Percentiles rank a stretch among this genome's conserved stretches.
Conservation (phyloP, 352 stramenopile species). For the Vaucheria bursata region DNA sequence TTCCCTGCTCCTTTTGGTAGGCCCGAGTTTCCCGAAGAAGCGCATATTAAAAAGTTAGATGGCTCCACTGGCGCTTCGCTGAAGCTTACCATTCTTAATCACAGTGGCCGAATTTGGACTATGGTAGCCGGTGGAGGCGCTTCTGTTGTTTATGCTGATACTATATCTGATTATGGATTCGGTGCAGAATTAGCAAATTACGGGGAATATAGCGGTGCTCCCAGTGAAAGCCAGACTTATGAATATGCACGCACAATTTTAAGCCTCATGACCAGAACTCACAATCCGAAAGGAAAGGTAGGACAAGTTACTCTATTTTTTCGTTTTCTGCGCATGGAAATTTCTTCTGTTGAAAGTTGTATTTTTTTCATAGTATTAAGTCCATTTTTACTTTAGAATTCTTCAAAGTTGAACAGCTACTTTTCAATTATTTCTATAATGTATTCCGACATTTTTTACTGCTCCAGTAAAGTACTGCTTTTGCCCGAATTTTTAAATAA, state of each 20-base stretch:
- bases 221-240: constrained; percentile 87
- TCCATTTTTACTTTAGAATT: too few species aligned
- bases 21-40: constrained; percentile 86
- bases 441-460: too few species aligned
- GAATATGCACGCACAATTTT: constrained; percentile 93
- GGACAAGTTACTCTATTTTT: too few species aligned
- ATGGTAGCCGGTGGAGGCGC: constrained; percentile 91
- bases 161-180: constrained; percentile 78
- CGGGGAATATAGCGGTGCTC: constrained; percentile 91
- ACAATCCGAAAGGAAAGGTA: constrained; percentile 72
- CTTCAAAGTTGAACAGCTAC: too few species aligned
- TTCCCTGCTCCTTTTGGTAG: constrained; percentile 89
- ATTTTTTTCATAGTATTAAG: too few species aligned
- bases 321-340: too few species aligned
- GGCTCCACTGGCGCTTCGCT: constrained; percentile 86
- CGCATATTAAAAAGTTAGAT: constrained; percentile 86
- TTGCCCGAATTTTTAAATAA: not conserved
- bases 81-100: constrained; percentile 93
- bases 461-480: too few species aligned
- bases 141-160: constrained; percentile 92
- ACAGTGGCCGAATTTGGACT: constrained; percentile 85
- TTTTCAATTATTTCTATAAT: too few species aligned
- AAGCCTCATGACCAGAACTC: constrained; percentile 82
- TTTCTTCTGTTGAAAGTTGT: too few species aligned
- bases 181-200: constrained; percentile 85